Evolutionary conservation across 768 basidiomycete genomes (phyloP).

Genomic region (Podaxis mareebaensis): DNA sequence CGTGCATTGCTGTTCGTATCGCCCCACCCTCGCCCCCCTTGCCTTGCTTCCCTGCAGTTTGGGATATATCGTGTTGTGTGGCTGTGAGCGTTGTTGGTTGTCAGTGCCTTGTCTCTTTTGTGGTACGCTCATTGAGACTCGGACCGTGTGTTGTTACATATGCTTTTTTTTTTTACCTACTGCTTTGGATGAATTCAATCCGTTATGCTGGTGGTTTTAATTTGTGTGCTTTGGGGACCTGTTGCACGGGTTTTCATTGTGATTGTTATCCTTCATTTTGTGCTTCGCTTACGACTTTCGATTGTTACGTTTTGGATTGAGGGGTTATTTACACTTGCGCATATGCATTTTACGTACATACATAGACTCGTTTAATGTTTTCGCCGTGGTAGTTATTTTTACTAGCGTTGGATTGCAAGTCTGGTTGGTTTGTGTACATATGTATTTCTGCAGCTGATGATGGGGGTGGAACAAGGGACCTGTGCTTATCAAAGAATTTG

Average conservation of each 20-base stretch:
- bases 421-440: no score
- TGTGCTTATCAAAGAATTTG: not conserved
- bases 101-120: not conserved
- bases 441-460: no score
- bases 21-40: slow-evolving; percentile 9
- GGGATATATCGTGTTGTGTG: not conserved
- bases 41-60: not conserved
- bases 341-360: not conserved
- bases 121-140: not conserved
- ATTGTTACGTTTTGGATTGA: not conserved
- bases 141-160: not conserved
- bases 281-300: no score
- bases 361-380: not conserved
- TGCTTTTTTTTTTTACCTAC: not conserved
- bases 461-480: not conserved
- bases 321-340: not conserved
- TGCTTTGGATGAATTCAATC: not conserved
- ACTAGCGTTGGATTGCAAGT: not conserved
- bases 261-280: not conserved
- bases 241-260: not conserved
- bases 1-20: not conserved
- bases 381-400: not conserved
- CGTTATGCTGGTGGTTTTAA: not conserved
- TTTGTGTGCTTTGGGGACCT: not conserved
- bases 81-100: not conserved